Evolutionary conservation across 2,329 filamentous ascomycete genomes (phyloP).

Genomic region (Alternaria panax): DNA sequence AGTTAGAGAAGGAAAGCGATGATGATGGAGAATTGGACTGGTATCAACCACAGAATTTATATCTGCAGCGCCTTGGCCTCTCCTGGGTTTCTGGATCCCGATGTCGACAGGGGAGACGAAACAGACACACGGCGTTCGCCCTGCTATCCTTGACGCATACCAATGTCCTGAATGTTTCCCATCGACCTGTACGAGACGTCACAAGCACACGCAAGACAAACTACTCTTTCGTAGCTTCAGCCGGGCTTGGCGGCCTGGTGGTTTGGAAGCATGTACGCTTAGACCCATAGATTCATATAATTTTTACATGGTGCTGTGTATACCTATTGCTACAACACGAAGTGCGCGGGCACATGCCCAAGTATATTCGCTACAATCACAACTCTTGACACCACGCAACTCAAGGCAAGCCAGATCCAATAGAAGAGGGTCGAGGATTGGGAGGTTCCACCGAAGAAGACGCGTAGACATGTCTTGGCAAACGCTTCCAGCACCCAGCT

Average conservation of each 20-base stretch:
- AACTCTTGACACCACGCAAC: background rate
- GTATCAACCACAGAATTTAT: constrained; percentile 3
- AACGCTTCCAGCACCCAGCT: background rate
- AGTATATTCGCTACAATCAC: too few relatives aligned
- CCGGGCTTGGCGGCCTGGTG: constrained; percentile 11
- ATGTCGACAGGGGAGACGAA: background rate
- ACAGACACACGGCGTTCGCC: background rate
- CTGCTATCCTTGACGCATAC: background rate
- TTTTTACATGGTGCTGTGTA: background rate
- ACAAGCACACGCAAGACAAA: constrained; percentile 21
- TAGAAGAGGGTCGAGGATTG: background rate
- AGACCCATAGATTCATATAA: background rate
- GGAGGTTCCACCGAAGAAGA: background rate
- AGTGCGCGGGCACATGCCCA: too few relatives aligned
- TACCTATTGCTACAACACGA: too few relatives aligned
- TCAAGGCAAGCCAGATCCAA: background rate
- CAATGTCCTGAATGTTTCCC: background rate
- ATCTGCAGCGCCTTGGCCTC: background rate
- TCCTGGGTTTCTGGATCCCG: background rate
- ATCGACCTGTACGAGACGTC: constrained; percentile 10
- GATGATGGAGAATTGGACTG: background rate
- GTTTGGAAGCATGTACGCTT: background rate
- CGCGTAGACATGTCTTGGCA: constrained; percentile 1
- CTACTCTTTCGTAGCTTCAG: background rate
- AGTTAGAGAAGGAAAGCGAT: background rate